Evolutionary conservation across 768 basidiomycete genomes (phyloP).

Genomic region (Phlebiopsis flavidoalba): DNA sequence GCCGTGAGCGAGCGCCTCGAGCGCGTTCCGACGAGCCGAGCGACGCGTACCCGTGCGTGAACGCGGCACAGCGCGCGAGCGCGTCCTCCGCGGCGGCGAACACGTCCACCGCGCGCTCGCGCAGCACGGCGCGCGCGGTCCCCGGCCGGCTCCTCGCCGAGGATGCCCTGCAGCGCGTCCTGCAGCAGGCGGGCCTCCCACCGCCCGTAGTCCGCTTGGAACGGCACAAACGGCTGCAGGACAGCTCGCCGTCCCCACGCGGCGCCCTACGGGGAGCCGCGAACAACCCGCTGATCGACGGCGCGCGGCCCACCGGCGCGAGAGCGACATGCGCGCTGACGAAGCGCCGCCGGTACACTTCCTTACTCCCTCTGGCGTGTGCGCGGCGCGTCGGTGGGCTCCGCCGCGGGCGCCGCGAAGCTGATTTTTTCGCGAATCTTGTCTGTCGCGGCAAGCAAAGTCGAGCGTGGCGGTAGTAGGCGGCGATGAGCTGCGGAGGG

Average conservation of each 20-base stretch:
- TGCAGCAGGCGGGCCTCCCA: constrained; percentile 73
- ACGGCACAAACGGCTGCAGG: constrained; percentile 92
- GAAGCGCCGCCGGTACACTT: constrained; percentile 18
- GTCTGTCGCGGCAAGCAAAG: constrained; percentile 67
- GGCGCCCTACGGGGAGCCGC: neutral
- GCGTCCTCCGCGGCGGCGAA: constrained; percentile 80
- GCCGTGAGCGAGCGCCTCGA: constrained; percentile 58
- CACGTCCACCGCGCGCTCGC: constrained; percentile 71
- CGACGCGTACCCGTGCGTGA: constrained; percentile 89
- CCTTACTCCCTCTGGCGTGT: too few species aligned
- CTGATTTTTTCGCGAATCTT: constrained; percentile 70
- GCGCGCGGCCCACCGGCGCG: constrained; percentile 23
- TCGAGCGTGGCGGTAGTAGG: constrained; percentile 77
- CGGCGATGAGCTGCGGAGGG: constrained; percentile 64
- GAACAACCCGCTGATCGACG: constrained; percentile 25
- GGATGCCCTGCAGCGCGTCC: constrained; percentile 45
- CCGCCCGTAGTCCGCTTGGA: constrained; percentile 77
- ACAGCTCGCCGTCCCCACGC: constrained; percentile 87
- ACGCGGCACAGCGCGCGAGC: constrained; percentile 61
- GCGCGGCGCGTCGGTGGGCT: constrained; percentile 17
- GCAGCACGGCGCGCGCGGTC: constrained; percentile 61
- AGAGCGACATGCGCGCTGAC: constrained; percentile 27
- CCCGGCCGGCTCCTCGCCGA: constrained; percentile 34
- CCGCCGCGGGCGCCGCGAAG: constrained; percentile 26
- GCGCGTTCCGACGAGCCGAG: constrained; percentile 65